Percentiles rank a stretch among this genome's conserved stretches.
Evolutionary conservation across 371 early-diverging fungal genomes (phyloP).

Genomic region (Mortierella sp.): DNA sequence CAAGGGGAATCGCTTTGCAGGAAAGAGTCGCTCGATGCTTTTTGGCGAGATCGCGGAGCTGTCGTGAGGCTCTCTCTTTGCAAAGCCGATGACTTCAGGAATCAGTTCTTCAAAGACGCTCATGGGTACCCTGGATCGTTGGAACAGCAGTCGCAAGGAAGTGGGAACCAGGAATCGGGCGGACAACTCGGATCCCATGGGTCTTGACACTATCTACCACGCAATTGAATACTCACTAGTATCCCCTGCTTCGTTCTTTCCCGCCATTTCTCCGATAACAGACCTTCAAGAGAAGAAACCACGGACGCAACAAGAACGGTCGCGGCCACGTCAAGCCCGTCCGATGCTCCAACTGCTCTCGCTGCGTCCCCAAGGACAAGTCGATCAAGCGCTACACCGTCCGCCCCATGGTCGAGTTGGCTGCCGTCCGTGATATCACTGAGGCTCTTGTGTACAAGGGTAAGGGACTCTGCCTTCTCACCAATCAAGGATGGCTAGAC

Average conservation of each 20-base stretch:
- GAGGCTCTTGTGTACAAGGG: conserved; percentile 96
- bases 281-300: conserved; percentile 98
- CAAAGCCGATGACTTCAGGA: too few species aligned
- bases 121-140: too few species aligned
- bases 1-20: too few species aligned
- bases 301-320: conserved; percentile 98
- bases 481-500: too few species aligned
- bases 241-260: neutral
- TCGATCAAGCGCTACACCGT: conserved; percentile 99
- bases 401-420: conserved; percentile 98
- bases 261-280: conserved; percentile 32
- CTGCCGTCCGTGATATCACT: conserved; percentile 96
- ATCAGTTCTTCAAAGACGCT: too few species aligned
- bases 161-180: too few species aligned
- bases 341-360: conserved; percentile 99
- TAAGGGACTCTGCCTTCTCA: conserved; percentile 37
- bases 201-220: neutral
- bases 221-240: neutral
- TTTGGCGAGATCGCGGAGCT: too few species aligned
- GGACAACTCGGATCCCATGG: too few species aligned
- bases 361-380: conserved; percentile 99
- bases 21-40: too few species aligned
- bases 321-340: conserved; percentile 98
- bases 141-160: too few species aligned
- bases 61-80: too few species aligned